Evolutionary conservation across 768 basidiomycete genomes (phyloP), one percentile per base, ranked within the genome.

Genomic region (Tylopilus intermedius): DNA sequence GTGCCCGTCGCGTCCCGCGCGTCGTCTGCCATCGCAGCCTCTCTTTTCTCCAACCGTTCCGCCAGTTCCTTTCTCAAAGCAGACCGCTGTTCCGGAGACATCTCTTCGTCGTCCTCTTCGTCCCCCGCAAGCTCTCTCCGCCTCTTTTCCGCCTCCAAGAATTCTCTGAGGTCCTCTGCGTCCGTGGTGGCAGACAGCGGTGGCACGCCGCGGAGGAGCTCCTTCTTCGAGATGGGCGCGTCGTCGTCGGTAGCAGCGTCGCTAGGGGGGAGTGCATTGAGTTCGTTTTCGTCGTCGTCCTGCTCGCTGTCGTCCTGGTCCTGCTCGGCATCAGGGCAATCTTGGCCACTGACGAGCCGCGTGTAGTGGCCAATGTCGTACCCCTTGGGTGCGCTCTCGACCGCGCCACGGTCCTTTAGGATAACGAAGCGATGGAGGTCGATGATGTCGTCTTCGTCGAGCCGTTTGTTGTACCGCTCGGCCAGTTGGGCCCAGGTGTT

Each of bases 381-480:
- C 33, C 68, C 73, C 45, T 67, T 67, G 22, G 68, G 62, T 14
- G 74, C 67, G 14, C 62, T 59, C 43, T 80, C 77, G 39, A 87
- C 70, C 4, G 87, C 77, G 2, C 89, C 89, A 53, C 86, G 79
- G 65, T 91, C 86, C 60, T 79, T 81, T 53, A 88, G 72, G 39
- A 91, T 74, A 55, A 78, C 66, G 10, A 76, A 78, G 10, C 80
- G 82, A 50, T 73, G 71, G 3, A 92, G 70, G 61, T 90, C 84
- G 30, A 91, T 74, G 43, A 90, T 83, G 65, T 92, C 89, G 66
- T 91, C 89, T 62, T 90, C 83, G 58, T 88, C 86, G 37, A 88
- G 70, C 41, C 77, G 75, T 47, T 79, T 76, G 32, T 78, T 75
- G 63, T 90, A 86, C 24, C 86, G 79, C 45, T 84, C 80, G 3